Evolutionary conservation across 257 asterid genomes (phyloP).

Genomic region (Coffea eugenioides): DNA sequence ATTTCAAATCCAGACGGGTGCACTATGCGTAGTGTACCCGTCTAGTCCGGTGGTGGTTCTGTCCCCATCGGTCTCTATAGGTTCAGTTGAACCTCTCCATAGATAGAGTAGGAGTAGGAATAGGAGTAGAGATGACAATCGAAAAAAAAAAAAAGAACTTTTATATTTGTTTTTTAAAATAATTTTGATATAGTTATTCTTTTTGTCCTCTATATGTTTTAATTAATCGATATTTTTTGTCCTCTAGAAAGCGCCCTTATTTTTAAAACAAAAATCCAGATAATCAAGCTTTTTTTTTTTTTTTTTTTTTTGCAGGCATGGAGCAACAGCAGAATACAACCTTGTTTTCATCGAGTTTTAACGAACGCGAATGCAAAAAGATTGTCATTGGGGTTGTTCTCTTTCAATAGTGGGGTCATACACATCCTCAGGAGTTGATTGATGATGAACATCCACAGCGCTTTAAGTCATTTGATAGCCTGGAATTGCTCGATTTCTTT

Average conservation of each 20-base stretch:
- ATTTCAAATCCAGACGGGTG: too few relatives aligned
- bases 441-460: constrained; percentile 52
- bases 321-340: constrained; percentile 63
- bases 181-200: too few relatives aligned
- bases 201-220: too few relatives aligned
- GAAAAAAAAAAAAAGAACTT: too few relatives aligned
- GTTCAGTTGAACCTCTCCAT: too few relatives aligned
- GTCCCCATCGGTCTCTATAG: too few relatives aligned
- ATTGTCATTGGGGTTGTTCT: constrained; percentile 44
- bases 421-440: constrained; percentile 52
- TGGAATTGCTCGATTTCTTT: constrained; percentile 38
- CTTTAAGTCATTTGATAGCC: constrained; percentile 46
- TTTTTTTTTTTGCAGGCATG: constrained; percentile 41
- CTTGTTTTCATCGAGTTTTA: constrained; percentile 52
- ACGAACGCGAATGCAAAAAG: constrained; percentile 42
- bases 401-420: constrained; percentile 47
- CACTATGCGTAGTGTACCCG: too few relatives aligned
- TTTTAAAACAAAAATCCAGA: too few relatives aligned
- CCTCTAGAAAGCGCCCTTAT: neutral
- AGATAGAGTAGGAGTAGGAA: too few relatives aligned
- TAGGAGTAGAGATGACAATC: too few relatives aligned
- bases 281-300: neutral
- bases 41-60: too few relatives aligned
- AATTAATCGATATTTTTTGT: neutral
- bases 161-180: too few relatives aligned